phyloP scores from a whole-genome alignment of 495 filamentous ascomycete genomes.

The Penicillium robsamsonii region DNA sequence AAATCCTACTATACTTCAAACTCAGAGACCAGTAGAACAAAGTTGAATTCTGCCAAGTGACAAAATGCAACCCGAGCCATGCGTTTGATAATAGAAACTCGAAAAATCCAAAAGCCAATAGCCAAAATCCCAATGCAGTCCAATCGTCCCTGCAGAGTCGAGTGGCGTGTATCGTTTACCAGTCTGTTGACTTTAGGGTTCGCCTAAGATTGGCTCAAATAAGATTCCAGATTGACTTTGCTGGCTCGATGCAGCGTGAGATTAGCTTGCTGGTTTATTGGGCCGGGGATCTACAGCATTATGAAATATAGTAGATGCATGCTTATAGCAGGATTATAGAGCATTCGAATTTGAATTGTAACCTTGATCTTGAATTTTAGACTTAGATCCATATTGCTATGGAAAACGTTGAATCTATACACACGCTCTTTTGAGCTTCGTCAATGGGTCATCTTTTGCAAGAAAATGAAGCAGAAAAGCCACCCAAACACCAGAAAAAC shows the following conservation, averaged over 20 bases:
- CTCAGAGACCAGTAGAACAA: slow-evolving; percentile 4
- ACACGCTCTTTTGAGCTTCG: not conserved
- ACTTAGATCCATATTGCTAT: not conserved
- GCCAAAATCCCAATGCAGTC: not conserved
- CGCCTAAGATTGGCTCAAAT: not conserved
- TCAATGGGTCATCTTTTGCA: not conserved
- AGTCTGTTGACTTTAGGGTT: not conserved
- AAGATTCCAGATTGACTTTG: not conserved
- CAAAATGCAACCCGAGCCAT: slow-evolving; percentile 4
- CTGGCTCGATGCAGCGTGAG: not conserved
- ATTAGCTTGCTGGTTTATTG: too few species aligned
- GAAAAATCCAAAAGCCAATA: not conserved
- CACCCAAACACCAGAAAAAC: not conserved
- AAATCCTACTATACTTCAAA: not conserved
- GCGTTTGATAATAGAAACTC: slow-evolving; percentile 2
- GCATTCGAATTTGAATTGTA: not conserved
- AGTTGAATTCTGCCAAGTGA: not conserved
- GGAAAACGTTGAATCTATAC: not conserved
- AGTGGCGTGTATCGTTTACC: not conserved
- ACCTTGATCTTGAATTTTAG: not conserved
- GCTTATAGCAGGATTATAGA: not conserved
- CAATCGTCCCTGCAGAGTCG: not conserved
- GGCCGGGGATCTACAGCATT: not conserved
- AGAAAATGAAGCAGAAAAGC: not conserved
- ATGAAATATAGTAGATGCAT: not conserved